Base-by-base conservation (phyloP, 1,284 basidiomycete species). In the Neolentinus lepideus region DNA sequence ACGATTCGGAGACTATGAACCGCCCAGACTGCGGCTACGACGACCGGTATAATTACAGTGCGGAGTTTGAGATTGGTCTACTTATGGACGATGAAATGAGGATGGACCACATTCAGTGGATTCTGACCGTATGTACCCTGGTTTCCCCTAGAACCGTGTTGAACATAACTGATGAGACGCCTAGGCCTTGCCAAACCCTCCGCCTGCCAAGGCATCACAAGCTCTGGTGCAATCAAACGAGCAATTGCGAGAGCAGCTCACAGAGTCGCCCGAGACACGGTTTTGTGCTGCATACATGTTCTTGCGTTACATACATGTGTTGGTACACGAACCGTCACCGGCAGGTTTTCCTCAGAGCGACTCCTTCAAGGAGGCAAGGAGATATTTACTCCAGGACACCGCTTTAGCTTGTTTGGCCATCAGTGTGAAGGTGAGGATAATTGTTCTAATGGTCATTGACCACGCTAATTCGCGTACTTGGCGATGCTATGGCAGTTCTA, bases 221-320 rank as follows among this genome's bases (percentile, higher is more conserved):
- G 19, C 12, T 11, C 19, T 46, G 43, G 24, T 4, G 24, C n/a
- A 19, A 46, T 61, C 51, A 68, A 64, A 14, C 57, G 38, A 33
- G 57, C 52, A 83, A 56, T 71, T 86, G 25, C 66, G 71, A 45
- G 77, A 83, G 53, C 80, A 85, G 56, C 71, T 86, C 21, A 64
- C 65, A 2, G 72, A 69, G 2, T 82, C 77, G 0, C 72, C 71
- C 0, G 77, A 84, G 59, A 85, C 83, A 9, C 73, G 81, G 3
- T 85, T 84, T 60, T 81, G 84, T 54, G 83, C 83, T 0, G 78
- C 70, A 0, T 76, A 79, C 61, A 65, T 84, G 55, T 82, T 85
- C 59, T 67, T 45, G 70, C 80, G 26, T 84, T 80, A 59, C 76
- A 79, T 58, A 68, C 70, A 26, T 64, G 70, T 29, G 59, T 73